Conservation (phyloP, 1,284 basidiomycete species). For the Puccinia novopanici region DNA sequence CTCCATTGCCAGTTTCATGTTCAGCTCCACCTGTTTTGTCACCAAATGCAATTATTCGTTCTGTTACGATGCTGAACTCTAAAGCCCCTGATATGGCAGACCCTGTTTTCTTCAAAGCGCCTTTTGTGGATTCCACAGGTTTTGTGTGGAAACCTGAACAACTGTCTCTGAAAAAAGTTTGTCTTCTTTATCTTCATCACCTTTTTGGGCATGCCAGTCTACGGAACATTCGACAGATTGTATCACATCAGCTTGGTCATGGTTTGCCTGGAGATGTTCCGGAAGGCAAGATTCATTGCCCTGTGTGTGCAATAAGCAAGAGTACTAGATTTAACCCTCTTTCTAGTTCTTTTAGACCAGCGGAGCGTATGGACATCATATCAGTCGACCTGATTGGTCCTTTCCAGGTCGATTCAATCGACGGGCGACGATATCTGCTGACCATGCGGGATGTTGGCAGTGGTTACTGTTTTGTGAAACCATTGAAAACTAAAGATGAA, state of each 20-base stretch:
- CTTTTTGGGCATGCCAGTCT: no score
- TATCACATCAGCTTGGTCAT: background rate
- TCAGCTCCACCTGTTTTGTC: no score
- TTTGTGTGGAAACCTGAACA: background rate
- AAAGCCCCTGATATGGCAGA: no score
- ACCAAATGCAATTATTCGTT: no score
- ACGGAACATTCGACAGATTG: no score
- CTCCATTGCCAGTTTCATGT: no score
- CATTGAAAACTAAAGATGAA: background rate
- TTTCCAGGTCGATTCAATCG: background rate
- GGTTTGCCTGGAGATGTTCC: background rate
- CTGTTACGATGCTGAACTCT: no score
- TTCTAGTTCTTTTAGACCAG: background rate
- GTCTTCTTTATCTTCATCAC: no score
- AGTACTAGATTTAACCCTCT: background rate
- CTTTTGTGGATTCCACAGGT: background rate
- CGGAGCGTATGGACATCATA: background rate
- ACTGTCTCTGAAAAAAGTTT: no score
- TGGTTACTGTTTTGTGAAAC: background rate
- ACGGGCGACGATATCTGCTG: background rate
- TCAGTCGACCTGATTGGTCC: conserved; percentile 6
- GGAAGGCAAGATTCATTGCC: background rate
- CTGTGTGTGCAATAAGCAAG: background rate
- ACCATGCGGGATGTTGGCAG: background rate
- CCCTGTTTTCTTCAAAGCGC: background rate